Evolutionary conservation across 441 rosid genomes (phyloP), one percentile per base, ranked within the genome.

Genomic region (Geranium incanum): DNA sequence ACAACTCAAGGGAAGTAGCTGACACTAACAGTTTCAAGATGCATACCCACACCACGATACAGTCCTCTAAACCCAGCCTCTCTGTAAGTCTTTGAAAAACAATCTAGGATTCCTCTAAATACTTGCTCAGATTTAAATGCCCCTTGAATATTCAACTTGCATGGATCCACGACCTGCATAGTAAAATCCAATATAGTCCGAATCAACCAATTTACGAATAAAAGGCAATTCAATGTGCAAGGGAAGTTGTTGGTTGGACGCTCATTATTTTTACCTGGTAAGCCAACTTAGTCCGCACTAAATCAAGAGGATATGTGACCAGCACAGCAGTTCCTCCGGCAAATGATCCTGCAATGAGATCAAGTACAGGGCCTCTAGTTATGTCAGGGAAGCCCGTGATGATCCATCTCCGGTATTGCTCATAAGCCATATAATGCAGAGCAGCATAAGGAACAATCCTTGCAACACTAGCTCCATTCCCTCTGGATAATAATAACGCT

Each of bases 321-420:
- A 93, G 86, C 72, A 93, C 96, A 50, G 96, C 96, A 6, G 97
- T 93, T 71, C 97, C 97, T 74, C 94, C 93, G 67, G 97, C 93
- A 69, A 91, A 83, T 15, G 96, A 93, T 78, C 96, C 96, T 16
- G 97, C 96, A 11, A 87, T 88, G 45, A 93, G 93, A 86, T 91
- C 98, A 65, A 91, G 98, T 38, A 84, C 84, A 50, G 97, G 94
- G 43, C 97, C 97, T 75, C 92, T 88, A 11, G 84, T 86, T 60
- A 82, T 72, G 69, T 85, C 82, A 15, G 93, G 95, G 72, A 83
- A 85, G 66, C 76, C 60, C 3, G 64, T 76, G 75, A 93, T 91
- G 75, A 91, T 91, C 95, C 95, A 93, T 82, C 96, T 86, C 23
- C 97, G 85, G 68, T 93, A 91, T 74, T 93, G 86, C 70, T 93